Base-by-base conservation (phyloP, 208 protist genomes). In the Novymonas esmeraldas region DNA sequence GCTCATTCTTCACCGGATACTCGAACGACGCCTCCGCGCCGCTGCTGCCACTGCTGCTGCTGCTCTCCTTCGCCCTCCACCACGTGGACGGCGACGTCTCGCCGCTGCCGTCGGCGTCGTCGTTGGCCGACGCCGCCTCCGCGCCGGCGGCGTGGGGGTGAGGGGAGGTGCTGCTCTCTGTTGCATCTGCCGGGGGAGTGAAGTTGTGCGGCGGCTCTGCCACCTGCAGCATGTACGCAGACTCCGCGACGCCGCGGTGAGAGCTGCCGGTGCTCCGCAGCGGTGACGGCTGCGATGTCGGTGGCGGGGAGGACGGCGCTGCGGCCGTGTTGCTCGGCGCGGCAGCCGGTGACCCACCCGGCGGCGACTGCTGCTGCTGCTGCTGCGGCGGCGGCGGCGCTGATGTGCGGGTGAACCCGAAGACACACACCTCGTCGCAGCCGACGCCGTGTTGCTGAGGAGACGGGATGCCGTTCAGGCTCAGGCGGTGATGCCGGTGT, bases 331-430 rank as follows among this genome's bases (percentile, higher is more conserved):
- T n/a, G n/a, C n/a, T n/a, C n/a, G n/a, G n/a, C n/a, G n/a, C n/a
- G n/a, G n/a, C n/a, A n/a, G n/a, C n/a, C n/a, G n/a, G n/a, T n/a
- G n/a, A n/a, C n/a, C n/a, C n/a, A n/a, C n/a, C n/a, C n/a, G n/a
- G n/a, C n/a, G n/a, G n/a, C n/a, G n/a, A n/a, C n/a, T n/a, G n/a
- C n/a, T n/a, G n/a, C n/a, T n/a, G n/a, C 36, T 5, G 36, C 36
- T 41, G 36, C 11, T 11, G 36, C 36, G 36, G 36, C 36, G 7
- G 7, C 36, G n/a, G n/a, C n/a, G n/a, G n/a, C n/a, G n/a, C n/a
- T n/a, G n/a, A n/a, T n/a, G n/a, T n/a, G 10, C 48, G 62, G n/a
- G 41, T 59, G 39, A 68, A 68, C 22, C 62, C 62, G 18, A 68
- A 60, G 20, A 59, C 29, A 0, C 33, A 22, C 11, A 68, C 22